Conservation (phyloP, 1,284 basidiomycete species). For the Tilletia walkeri region DNA sequence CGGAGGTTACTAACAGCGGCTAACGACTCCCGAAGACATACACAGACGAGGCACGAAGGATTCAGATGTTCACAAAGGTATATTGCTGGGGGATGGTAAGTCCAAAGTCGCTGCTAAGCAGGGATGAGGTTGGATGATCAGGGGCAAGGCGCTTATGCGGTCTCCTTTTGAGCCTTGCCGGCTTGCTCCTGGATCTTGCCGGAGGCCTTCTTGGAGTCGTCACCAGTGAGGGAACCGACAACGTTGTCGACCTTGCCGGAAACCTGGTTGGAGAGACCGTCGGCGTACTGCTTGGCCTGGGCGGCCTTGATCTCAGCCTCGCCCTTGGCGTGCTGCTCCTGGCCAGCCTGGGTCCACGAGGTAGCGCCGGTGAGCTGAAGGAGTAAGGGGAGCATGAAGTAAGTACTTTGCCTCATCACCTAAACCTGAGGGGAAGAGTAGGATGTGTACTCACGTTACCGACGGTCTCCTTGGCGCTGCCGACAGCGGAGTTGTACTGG, state of each 20-base stretch:
- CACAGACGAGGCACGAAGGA: no score
- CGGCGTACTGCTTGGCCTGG: conserved; percentile 44
- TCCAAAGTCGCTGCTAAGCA: no score
- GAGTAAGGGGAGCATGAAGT: background rate
- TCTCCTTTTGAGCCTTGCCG: conserved; percentile 42
- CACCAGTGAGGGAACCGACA: conserved; percentile 41
- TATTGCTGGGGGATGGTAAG: no score
- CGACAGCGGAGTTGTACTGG: conserved; percentile 39
- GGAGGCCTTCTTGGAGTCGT: conserved; percentile 39
- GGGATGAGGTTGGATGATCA: background rate
- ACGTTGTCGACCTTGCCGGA: conserved; percentile 46
- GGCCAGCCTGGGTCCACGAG: conserved; percentile 41
- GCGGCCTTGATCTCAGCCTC: conserved; percentile 46
- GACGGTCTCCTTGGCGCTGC: conserved; percentile 42
- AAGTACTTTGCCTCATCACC: background rate
- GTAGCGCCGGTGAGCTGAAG: conserved; percentile 27
- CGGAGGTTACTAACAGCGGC: no score
- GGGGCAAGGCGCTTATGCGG: conserved; percentile 30
- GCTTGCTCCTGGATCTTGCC: conserved; percentile 41
- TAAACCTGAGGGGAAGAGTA: background rate
- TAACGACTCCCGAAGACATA: no score
- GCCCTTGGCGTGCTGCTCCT: conserved; percentile 47
- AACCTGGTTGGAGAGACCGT: conserved; percentile 45
- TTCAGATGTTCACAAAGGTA: no score
- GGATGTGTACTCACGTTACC: conserved; percentile 29